A percentile compares a stretch with the other conserved stretches of the same genome.
Evolutionary conservation across 1,284 basidiomycete genomes (phyloP).

Genomic region (Ustilago trichophora): DNA sequence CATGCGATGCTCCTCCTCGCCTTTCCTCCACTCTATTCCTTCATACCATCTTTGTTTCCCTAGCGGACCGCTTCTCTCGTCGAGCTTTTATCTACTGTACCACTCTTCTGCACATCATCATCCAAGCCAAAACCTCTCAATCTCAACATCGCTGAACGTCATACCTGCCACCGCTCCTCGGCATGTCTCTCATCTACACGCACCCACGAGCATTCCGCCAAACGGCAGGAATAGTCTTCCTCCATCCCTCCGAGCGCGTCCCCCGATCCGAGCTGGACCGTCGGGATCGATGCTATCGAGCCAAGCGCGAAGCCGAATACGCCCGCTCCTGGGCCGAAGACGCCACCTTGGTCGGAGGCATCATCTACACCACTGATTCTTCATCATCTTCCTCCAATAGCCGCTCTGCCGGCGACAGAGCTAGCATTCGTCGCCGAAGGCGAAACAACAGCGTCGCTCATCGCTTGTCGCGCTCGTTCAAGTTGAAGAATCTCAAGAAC

Average conservation of each 20-base stretch:
- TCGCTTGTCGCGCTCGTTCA: no score
- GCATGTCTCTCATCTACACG: conserved; percentile 30
- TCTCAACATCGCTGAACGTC: neutral
- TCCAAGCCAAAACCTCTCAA: no score
- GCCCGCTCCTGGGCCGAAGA: conserved; percentile 55
- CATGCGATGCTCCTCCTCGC: no score
- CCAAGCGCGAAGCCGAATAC: conserved; percentile 48
- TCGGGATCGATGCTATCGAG: conserved; percentile 49
- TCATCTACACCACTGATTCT: conserved; percentile 30
- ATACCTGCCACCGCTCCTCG: neutral
- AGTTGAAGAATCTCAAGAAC: conserved; percentile 16
- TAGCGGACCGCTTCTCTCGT: no score
- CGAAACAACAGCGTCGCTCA: conserved; percentile 16
- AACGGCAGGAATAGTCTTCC: conserved; percentile 48
- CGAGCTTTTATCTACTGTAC: no score
- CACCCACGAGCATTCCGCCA: conserved; percentile 41
- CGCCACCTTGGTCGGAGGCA: conserved; percentile 50
- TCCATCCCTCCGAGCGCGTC: conserved; percentile 54
- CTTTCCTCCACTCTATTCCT: no score
- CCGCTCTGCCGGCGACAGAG: conserved; percentile 17
- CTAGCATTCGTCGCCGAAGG: conserved; percentile 27
- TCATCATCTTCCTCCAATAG: no score
- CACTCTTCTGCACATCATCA: no score
- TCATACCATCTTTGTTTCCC: no score
- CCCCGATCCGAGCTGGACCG: conserved; percentile 54